Evolutionary conservation across 2,329 filamentous ascomycete species (phyloP), one percentile per base, ranked within the genome.

Genomic region (Penicillium sp.): DNA sequence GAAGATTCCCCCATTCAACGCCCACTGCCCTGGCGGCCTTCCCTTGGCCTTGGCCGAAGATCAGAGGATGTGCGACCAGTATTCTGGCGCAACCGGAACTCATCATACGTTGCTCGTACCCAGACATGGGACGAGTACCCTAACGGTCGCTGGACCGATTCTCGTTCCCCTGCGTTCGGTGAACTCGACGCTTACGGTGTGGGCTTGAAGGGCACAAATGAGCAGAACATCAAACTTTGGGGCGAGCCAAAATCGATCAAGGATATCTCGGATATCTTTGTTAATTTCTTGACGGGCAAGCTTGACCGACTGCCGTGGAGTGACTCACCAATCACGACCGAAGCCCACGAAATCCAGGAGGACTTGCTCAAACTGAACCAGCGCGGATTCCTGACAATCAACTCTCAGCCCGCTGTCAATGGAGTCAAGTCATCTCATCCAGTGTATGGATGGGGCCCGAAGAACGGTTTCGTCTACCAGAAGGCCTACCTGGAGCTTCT

Each of bases 121-220:
- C 90, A 96, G 67, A 91, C 96, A 60, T 98, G 93, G 93, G 93
- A 98, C 63, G 93, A 98, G 69, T 98, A 96, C 62, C 93, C 93
- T 49, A 98, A 98, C 75, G 93, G 93, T 41, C 86, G 93, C 69
- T 98, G 93, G 93, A 94, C 93, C 71, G 93, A 98, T 70, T 91
- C 90, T 45, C 82, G 93, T 57, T 97, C 91, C 51, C 93, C 93
- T 53, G 93, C 93, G 44, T 98, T 96, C 64, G 93, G 93, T 63
- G 89, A 96, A 70, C 76, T 97, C 45, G 91, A 97, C 70, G 84
- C 88, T 8, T 97, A 98, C 64, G 91, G 90, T 38, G 88, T 97
- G 61, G 89, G 90, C 39, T 73, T 98, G 61, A 94, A 91, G 59
- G 93, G 93, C 28, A 94, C 88, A 45, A 98, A 95, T 66, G 90